A percentile compares a stretch with the other conserved stretches of the same genome.
Evolutionary conservation across 148 eudicot species (phyloP).

Genomic region (Agrostemma githago): DNA sequence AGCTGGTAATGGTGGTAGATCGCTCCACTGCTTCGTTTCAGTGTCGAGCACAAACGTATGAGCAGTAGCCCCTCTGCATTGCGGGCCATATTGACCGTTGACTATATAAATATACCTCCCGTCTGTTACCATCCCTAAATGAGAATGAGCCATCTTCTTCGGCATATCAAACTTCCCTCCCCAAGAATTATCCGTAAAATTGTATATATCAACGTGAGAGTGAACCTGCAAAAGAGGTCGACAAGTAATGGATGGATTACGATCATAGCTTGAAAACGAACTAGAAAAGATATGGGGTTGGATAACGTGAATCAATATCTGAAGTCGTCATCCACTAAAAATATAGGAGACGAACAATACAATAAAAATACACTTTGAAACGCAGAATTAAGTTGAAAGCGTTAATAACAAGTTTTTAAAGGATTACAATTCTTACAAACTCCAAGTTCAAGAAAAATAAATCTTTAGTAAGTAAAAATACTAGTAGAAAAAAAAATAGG

Average conservation of each 20-base stretch:
- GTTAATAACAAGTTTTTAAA: too few relatives aligned
- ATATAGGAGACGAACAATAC: too few relatives aligned
- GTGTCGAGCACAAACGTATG: constrained; percentile 82
- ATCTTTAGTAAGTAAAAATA: too few relatives aligned
- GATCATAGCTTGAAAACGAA: not conserved
- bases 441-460: not conserved
- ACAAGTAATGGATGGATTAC: not conserved
- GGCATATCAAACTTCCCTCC: constrained; percentile 97
- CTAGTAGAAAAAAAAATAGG: too few relatives aligned
- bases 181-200: constrained; percentile 86
- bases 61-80: constrained; percentile 94
- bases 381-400: too few relatives aligned
- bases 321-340: too few relatives aligned
- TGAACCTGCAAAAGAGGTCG: constrained; percentile 53
- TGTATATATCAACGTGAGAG: constrained; percentile 97
- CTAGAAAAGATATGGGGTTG: too few relatives aligned
- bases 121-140: constrained; percentile 96
- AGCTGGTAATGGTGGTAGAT: constrained; percentile 76
- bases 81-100: constrained; percentile 98
- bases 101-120: constrained; percentile 90
- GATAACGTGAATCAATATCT: too few relatives aligned
- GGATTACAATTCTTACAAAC: not conserved
- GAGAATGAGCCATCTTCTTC: constrained; percentile 99
- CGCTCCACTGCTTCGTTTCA: constrained; percentile 70
- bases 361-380: too few relatives aligned